Percentiles rank a stretch among this genome's conserved stretches.
These are phyloP conservation scores for Cutaneotrichosporon spelunceum DNA, from an alignment of 1,284 basidiomycete species.

Conservation along the genomic window DNA sequence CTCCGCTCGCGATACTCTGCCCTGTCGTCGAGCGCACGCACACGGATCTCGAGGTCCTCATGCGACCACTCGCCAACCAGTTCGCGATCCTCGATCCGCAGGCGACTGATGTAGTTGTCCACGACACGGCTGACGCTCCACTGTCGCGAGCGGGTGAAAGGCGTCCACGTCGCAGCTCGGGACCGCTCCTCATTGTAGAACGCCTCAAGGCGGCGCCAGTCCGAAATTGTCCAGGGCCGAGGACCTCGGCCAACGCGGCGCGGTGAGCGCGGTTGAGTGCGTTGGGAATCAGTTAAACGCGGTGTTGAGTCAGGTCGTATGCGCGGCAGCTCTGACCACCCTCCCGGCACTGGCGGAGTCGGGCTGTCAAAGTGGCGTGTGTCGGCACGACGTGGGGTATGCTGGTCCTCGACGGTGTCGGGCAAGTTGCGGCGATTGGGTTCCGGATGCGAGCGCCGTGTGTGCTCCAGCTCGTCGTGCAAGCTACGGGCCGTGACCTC, in stretches of 20 bases:
- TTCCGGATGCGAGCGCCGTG: neutral
- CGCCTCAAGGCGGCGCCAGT: slow-evolving; percentile 44
- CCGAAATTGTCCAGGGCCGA: slow-evolving; percentile 32
- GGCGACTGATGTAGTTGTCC: slow-evolving; percentile 10
- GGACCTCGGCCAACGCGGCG: neutral
- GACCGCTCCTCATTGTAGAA: slow-evolving; percentile 33
- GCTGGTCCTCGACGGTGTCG: neutral
- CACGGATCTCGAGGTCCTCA: slow-evolving; percentile 8
- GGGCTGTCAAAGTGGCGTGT: neutral
- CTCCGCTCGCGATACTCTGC: neutral
- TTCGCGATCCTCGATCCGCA: slow-evolving; percentile 8
- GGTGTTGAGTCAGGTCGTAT: neutral
- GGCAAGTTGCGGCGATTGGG: neutral
- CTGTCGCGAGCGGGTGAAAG: slow-evolving; percentile 8
- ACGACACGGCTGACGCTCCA: slow-evolving; percentile 14
- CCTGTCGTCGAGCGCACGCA: slow-evolving; percentile 7
- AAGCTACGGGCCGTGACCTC: neutral
- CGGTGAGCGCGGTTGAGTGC: neutral
- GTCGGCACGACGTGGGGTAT: neutral
- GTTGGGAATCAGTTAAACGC: neutral
- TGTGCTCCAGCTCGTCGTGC: slow-evolving; percentile 6
- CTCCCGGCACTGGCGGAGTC: neutral
- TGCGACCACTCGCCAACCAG: slow-evolving; percentile 16
- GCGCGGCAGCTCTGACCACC: neutral
- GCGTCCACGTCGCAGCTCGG: slow-evolving; percentile 3